Evolutionary conservation across 2,329 filamentous ascomycete genomes (phyloP).

Genomic region (Botrytis byssoidea): DNA sequence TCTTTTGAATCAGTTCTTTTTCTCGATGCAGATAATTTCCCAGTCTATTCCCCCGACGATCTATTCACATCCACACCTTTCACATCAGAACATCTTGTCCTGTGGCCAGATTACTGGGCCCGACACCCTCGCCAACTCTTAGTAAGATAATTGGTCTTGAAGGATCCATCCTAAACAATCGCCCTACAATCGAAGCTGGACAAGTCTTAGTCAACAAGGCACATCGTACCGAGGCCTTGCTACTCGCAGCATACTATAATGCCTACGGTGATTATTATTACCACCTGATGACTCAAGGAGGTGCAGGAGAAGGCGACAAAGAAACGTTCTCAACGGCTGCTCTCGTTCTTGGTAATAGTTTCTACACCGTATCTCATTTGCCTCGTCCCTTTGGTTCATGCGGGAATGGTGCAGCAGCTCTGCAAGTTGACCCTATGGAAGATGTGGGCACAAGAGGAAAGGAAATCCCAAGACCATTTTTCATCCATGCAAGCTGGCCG

Average conservation of each 20-base stretch:
- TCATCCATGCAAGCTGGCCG: conserved; percentile 29
- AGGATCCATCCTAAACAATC: conserved; percentile 33
- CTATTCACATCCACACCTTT: conserved; percentile 46
- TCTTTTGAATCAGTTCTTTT: conserved; percentile 51
- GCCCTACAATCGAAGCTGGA: conserved; percentile 37
- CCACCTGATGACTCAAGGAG: conserved; percentile 41
- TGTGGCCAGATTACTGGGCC: conserved; percentile 50
- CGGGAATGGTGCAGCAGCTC: conserved; percentile 20
- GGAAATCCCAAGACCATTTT: conserved; percentile 20
- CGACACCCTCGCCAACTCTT: conserved; percentile 39
- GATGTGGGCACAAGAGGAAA: conserved; percentile 11
- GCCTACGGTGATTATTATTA: conserved; percentile 40
- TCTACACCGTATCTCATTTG: conserved; percentile 37
- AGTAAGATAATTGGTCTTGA: conserved; percentile 13
- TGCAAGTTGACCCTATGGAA: conserved; percentile 25
- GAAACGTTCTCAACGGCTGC: conserved; percentile 50
- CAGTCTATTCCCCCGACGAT: conserved; percentile 43
- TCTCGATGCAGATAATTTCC: conserved; percentile 49
- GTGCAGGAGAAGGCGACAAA: conserved; percentile 50
- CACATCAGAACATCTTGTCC: conserved; percentile 43
- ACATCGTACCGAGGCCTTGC: conserved; percentile 43
- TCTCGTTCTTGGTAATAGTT: conserved; percentile 41
- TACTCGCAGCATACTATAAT: conserved; percentile 52
- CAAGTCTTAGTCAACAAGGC: conserved; percentile 47
- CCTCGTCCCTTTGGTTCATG: conserved; percentile 22